phyloP scores from a whole-genome alignment of 78 protist genomes.

The Dictyostelium citrinum region DNA sequence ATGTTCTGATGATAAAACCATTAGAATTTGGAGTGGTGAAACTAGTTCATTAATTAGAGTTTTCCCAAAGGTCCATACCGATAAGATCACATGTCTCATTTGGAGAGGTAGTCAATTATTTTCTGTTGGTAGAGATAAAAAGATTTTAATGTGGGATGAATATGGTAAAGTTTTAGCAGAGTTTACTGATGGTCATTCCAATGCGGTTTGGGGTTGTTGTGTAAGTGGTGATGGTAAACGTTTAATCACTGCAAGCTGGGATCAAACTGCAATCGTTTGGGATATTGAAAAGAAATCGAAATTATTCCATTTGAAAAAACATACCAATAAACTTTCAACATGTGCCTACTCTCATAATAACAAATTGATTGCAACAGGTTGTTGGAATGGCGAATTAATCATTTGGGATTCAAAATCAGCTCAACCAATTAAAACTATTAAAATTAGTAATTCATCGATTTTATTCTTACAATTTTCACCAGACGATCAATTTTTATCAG shows the following conservation, averaged over 20 bases:
- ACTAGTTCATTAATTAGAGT: slow-evolving; percentile 33
- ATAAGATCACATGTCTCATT: slow-evolving; percentile 14
- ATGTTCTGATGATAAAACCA: slow-evolving; percentile 54
- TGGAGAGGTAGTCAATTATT: slow-evolving; percentile 42
- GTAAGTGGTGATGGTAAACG: slow-evolving; percentile 28
- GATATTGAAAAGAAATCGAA: slow-evolving; percentile 12
- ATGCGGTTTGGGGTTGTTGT: slow-evolving; percentile 56
- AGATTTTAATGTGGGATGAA: slow-evolving; percentile 59
- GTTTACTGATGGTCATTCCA: not conserved
- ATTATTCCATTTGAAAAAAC: not conserved
- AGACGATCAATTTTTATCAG: slow-evolving; percentile 4
- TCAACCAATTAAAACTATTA: not conserved
- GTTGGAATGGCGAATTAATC: slow-evolving; percentile 49
- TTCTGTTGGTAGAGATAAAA: slow-evolving; percentile 32
- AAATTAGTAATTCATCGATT: not conserved
- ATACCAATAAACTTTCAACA: slow-evolving; percentile 26
- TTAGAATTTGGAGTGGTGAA: slow-evolving; percentile 69
- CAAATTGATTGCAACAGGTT: slow-evolving; percentile 32
- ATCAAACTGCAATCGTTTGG: slow-evolving; percentile 33
- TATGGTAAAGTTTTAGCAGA: slow-evolving; percentile 36
- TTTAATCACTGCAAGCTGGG: slow-evolving; percentile 42
- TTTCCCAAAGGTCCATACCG: slow-evolving; percentile 55
- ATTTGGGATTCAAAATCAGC: slow-evolving; percentile 30
- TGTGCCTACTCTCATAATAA: slow-evolving; percentile 23
- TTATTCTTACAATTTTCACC: slow-evolving; percentile 45